Conservation (phyloP, 176 grass and related monocot species). For the Lolium multiflorum region DNA sequence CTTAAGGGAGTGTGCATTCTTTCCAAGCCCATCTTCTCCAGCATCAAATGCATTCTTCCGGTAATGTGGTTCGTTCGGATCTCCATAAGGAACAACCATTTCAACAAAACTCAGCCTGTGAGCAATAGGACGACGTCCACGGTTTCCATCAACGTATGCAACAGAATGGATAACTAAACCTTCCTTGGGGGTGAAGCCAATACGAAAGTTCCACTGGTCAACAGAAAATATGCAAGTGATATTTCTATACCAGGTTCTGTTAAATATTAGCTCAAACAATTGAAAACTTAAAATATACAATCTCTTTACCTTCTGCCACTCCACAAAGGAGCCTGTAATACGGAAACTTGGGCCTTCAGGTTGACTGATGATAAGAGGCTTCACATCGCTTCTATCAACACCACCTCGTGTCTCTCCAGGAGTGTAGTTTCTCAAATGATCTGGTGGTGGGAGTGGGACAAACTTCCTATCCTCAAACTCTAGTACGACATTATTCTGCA, state of each 20-base stretch:
- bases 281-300: neutral
- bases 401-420: constrained; percentile 98
- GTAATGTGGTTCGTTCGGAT: constrained; percentile 98
- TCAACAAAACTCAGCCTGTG: constrained; percentile 98
- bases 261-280: constrained; percentile 8
- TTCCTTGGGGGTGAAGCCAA: constrained; percentile 98
- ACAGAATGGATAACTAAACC: constrained; percentile 96
- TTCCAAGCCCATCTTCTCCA: constrained; percentile 98
- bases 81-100: constrained; percentile 99
- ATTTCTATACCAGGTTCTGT: neutral
- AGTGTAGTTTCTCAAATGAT: constrained; percentile 98
- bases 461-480: constrained; percentile 98
- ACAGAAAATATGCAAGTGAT: constrained; percentile 14
- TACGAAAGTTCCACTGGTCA: constrained; percentile 97
- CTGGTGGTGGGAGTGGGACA: constrained; percentile 88
- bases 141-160: constrained; percentile 93
- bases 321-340: constrained; percentile 91
- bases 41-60: constrained; percentile 99
- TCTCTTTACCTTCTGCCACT: constrained; percentile 96
- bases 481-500: constrained; percentile 86
- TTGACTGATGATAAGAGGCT: constrained; percentile 85
- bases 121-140: constrained; percentile 88
- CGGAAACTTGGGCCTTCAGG: constrained; percentile 98
- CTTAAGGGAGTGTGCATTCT: constrained; percentile 99
- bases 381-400: constrained; percentile 94